phyloP scores from a whole-genome alignment of 495 filamentous ascomycete genomes.

The Hypomontagnella monticulosa region DNA sequence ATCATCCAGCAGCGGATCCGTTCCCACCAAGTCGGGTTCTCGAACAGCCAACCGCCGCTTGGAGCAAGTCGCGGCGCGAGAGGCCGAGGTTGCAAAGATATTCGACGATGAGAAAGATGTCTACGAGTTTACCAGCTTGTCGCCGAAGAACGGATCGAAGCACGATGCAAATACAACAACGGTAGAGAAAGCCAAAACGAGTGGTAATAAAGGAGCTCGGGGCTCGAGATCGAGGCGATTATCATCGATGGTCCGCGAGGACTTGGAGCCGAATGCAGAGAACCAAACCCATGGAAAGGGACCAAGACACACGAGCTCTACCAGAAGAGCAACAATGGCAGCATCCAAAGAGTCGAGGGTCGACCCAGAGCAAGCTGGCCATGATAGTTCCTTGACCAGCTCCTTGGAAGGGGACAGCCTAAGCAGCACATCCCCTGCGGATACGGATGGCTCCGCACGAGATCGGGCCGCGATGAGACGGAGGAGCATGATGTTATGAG shows the following conservation, averaged over 20 bases:
- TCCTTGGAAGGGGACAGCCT: constrained; percentile 36
- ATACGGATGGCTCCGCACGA: constrained; percentile 6
- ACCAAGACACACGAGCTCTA: constrained; percentile 10
- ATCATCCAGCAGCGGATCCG: neutral
- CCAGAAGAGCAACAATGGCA: constrained; percentile 55
- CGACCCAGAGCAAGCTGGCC: constrained; percentile 24
- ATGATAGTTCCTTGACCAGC: constrained; percentile 33
- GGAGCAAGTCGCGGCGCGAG: constrained; percentile 40
- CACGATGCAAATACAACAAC: constrained; percentile 10
- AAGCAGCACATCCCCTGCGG: constrained; percentile 30
- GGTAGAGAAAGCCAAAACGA: constrained; percentile 28
- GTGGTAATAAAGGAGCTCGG: constrained; percentile 24
- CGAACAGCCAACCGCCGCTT: constrained; percentile 38
- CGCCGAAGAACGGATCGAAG: constrained; percentile 35
- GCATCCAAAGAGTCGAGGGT: constrained; percentile 46
- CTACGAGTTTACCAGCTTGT: constrained; percentile 49
- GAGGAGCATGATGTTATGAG: constrained; percentile 69
- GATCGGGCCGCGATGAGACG: constrained; percentile 46
- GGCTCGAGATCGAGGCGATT: constrained; percentile 41
- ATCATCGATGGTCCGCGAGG: constrained; percentile 39
- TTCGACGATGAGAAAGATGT: constrained; percentile 38
- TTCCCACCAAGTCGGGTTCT: constrained; percentile 11
- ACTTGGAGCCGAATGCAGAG: constrained; percentile 28
- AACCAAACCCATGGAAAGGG: constrained; percentile 30
- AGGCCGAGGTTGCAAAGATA: constrained; percentile 38